A percentile compares a stretch with the other conserved stretches of the same genome.
phyloP scores from a whole-genome alignment of 2,329 filamentous ascomycete genomes.

The Hypoxylon sp. region DNA sequence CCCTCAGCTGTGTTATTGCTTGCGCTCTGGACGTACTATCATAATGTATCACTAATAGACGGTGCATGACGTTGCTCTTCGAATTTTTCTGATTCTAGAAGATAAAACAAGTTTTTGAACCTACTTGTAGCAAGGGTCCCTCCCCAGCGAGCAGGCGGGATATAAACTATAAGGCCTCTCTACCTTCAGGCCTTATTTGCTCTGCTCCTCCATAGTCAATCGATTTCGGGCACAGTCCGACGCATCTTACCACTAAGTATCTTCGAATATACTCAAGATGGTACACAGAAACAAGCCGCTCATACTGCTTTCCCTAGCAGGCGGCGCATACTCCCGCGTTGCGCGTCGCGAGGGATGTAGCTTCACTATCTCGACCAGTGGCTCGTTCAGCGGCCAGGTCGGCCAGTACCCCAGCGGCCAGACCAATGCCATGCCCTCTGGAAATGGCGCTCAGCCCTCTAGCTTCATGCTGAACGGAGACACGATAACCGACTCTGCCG shows the following conservation, averaged over 20 bases:
- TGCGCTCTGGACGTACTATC: constrained; percentile 1
- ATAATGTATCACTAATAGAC: constrained; percentile 1
- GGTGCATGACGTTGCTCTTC: constrained; percentile 22
- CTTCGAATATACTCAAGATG: constrained; percentile 32
- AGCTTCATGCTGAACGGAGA: constrained; percentile 63
- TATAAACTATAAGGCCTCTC: constrained; percentile 26
- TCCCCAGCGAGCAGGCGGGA: constrained; percentile 1
- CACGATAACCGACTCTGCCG: constrained; percentile 62
- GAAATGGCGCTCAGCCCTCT: constrained; percentile 49
- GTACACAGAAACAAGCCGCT: constrained; percentile 27
- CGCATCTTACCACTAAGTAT: constrained; percentile 15
- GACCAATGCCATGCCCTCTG: constrained; percentile 54
- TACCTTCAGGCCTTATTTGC: neutral
- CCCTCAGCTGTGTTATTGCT: neutral
- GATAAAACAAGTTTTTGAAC: constrained; percentile 20
- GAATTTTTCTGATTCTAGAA: neutral
- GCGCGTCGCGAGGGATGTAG: constrained; percentile 49
- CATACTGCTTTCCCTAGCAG: constrained; percentile 27
- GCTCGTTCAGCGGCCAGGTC: constrained; percentile 57
- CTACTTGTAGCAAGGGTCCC: constrained; percentile 7
- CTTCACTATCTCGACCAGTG: constrained; percentile 60
- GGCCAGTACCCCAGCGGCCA: constrained; percentile 69
- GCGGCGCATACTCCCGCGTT: constrained; percentile 36
- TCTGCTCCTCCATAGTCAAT: constrained; percentile 18
- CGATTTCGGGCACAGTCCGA: constrained; percentile 21